Percentiles rank a stretch among this genome's conserved stretches.
These are phyloP conservation scores for Dichotomocladium elegans DNA, from an alignment of 371 early-diverging fungal species.

Conservation along the genomic window DNA sequence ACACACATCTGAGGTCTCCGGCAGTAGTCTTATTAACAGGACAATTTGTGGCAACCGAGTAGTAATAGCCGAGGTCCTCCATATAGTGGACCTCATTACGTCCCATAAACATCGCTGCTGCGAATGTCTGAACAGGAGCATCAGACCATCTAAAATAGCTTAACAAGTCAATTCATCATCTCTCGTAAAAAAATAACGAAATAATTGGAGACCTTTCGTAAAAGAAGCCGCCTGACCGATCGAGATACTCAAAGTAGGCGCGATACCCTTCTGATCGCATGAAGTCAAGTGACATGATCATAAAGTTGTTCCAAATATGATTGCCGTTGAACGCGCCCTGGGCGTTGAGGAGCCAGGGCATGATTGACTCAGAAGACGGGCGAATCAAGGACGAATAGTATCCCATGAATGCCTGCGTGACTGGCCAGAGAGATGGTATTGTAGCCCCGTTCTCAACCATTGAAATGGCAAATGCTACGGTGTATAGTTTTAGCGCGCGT, in stretches of 20 bases:
- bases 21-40: not conserved
- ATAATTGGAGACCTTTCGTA: constrained; percentile 67
- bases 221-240: constrained; percentile 83
- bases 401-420: constrained; percentile 47
- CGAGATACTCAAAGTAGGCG: constrained; percentile 75
- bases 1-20: constrained; percentile 5
- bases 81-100: constrained; percentile 7
- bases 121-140: constrained; percentile 68
- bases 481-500: too few relatives aligned
- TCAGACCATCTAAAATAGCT: constrained; percentile 48
- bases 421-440: constrained; percentile 70
- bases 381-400: constrained; percentile 23
- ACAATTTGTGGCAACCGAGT: constrained; percentile 9
- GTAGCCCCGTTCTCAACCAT: constrained; percentile 74
- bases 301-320: constrained; percentile 66
- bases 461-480: constrained; percentile 64
- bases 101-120: constrained; percentile 72
- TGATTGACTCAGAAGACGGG: constrained; percentile 15
- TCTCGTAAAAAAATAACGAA: not conserved
- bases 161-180: not conserved
- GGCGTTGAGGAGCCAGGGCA: constrained; percentile 29
- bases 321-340: constrained; percentile 58
- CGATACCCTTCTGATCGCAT: constrained; percentile 54
- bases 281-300: constrained; percentile 29
- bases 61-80: constrained; percentile 12